Evolutionary conservation across 1,139 yeast genomes (phyloP), one percentile per base, ranked within the genome.

Genomic region (Yarrowia galli): DNA sequence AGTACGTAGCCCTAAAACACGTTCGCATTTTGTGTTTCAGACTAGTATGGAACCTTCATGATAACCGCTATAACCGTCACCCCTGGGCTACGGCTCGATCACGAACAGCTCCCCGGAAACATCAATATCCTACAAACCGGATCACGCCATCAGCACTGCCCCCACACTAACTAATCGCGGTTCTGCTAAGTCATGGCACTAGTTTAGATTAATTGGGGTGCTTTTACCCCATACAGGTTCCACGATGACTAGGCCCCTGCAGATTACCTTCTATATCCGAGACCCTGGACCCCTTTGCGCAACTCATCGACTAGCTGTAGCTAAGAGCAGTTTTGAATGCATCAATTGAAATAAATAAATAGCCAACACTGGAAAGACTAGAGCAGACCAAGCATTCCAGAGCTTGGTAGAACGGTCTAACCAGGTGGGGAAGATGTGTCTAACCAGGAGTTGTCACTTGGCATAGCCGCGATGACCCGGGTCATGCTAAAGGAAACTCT

Each of bases 401-500:
- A 42, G 46, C 23, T 3, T 10, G 9, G 23, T 4, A 10, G 16
- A 20, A 20, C 22, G 23, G 16, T 22, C 46, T 42, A 42, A 42
- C 23, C 23, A 42, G 23, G 46, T 42, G 46, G 46, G 25, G 46
- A 18, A 42, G 46, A 42, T 42, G 46, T 42, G 23, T 9, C 23
- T 12, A 42, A 42, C 46, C 10, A 42, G 10, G 2, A 32, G 16
- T 28, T 6, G 18, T 22, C 49, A 45, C 12, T 15, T 45, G 15
- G 23, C 46, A 40, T 18, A 40, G 36, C 36, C 3, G 36, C 12
- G 3, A 10, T n/a, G 22, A 10, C 45, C 8, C 25, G 22, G 25
- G 13, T 53, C 43, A 18, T 9, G 4, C 49, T 15, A 42, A 16
- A n/a, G 64, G 46, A 15, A 58, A 58, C 20, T 28, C 64, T 18